Conservation (phyloP, 768 basidiomycete genomes). For the Rubroboletus satanas region DNA sequence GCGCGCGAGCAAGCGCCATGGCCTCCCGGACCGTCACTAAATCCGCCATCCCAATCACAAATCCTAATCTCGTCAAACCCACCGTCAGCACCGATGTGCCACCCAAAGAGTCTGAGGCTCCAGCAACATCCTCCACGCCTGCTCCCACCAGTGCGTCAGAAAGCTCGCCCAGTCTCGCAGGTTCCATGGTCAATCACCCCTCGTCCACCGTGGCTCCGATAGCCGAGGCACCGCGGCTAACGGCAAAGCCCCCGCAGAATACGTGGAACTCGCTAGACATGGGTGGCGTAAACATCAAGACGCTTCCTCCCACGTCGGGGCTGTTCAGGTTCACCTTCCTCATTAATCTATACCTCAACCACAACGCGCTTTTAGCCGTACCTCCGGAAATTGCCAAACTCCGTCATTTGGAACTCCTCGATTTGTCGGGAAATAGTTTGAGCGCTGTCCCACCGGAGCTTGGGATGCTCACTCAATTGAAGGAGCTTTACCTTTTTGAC, state of each 20-base stretch:
- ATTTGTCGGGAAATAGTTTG: constrained; percentile 87
- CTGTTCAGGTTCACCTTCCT: constrained; percentile 90
- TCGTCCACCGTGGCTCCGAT: constrained; percentile 76
- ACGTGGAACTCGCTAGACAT: constrained; percentile 93
- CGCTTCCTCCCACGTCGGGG: constrained; percentile 71
- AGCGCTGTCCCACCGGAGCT: constrained; percentile 76
- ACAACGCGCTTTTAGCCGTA: constrained; percentile 76
- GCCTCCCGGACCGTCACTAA: constrained; percentile 84
- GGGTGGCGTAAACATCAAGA: constrained; percentile 93
- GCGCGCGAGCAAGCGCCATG: constrained; percentile 93
- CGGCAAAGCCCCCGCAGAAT: constrained; percentile 65
- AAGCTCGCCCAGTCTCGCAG: constrained; percentile 33
- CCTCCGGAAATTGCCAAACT: constrained; percentile 83
- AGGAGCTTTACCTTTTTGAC: constrained; percentile 94
- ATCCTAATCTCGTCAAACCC: constrained; percentile 72
- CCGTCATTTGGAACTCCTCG: constrained; percentile 82
- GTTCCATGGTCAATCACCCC: constrained; percentile 52
- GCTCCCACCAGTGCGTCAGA: constrained; percentile 32
- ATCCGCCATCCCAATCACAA: constrained; percentile 86
- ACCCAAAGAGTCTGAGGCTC: constrained; percentile 29
- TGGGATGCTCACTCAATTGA: constrained; percentile 84
- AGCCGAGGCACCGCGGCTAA: constrained; percentile 61
- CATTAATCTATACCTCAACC: constrained; percentile 92
- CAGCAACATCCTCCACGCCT: constrained; percentile 29
- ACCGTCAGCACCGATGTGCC: constrained; percentile 24